Percentiles rank a stretch among this genome's conserved stretches.
Conservation (phyloP, 2,329 filamentous ascomycete species). For the Ophiostoma pallidulum region DNA sequence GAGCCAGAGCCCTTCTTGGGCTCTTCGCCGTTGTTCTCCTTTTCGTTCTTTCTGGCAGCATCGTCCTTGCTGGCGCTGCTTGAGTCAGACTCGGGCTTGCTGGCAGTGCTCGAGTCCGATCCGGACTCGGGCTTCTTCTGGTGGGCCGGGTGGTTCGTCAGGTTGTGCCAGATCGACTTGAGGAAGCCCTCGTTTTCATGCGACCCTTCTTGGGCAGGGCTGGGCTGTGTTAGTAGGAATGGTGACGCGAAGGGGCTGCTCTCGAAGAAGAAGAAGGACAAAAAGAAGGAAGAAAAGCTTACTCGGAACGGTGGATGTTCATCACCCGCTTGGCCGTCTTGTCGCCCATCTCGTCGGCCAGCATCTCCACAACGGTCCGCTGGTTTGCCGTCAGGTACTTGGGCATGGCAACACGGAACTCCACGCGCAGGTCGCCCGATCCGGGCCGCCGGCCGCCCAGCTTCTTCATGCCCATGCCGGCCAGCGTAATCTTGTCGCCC, state of each 20-base stretch:
- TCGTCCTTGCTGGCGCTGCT: not conserved
- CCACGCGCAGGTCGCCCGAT: constrained; percentile 77
- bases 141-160: constrained; percentile 66
- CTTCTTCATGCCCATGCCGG: constrained; percentile 90
- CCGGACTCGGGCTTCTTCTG: constrained; percentile 27
- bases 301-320: constrained; percentile 49
- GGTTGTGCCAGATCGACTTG: constrained; percentile 84
- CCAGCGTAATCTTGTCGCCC: constrained; percentile 80
- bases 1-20: constrained; percentile 27
- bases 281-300: too few species aligned
- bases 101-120: not conserved
- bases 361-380: constrained; percentile 85
- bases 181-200: constrained; percentile 84
- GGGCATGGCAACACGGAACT: constrained; percentile 92
- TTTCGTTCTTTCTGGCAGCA: constrained; percentile 12
- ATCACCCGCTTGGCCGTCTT: constrained; percentile 87
- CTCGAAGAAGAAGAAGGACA: too few species aligned
- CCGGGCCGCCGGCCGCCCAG: constrained; percentile 59
- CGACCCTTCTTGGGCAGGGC: constrained; percentile 26
- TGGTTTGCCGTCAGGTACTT: constrained; percentile 90
- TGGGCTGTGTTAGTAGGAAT: too few species aligned
- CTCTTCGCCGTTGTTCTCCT: constrained; percentile 15
- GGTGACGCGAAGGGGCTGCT: too few species aligned
- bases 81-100: not conserved
- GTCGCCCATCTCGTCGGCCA: constrained; percentile 92